Conservation (phyloP, 768 basidiomycete genomes). For the Lactarius trivialis region DNA sequence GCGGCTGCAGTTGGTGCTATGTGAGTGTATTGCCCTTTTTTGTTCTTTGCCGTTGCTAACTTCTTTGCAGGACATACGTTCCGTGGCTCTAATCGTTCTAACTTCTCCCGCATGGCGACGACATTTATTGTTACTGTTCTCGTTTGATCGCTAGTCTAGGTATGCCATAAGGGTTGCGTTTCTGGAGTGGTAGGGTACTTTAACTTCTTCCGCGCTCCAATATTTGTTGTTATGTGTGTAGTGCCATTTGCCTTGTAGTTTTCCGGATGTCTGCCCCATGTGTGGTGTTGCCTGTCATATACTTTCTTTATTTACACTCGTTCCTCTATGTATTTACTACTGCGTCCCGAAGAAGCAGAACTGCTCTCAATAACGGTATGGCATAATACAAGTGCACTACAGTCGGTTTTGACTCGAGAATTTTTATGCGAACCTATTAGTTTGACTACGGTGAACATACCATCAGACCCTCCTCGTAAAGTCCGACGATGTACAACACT, state of each 20-base stretch:
- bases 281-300: constrained; percentile 8
- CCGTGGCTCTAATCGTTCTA: constrained; percentile 52
- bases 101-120: constrained; percentile 19
- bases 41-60: not conserved
- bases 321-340: constrained; percentile 17
- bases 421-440: not conserved
- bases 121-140: constrained; percentile 4
- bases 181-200: not conserved
- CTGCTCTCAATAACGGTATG: not conserved
- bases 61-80: constrained; percentile 41
- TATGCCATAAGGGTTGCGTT: constrained; percentile 3
- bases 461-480: constrained; percentile 53
- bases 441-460: constrained; percentile 36
- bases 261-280: not conserved
- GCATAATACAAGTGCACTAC: not conserved
- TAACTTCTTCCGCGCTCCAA: not conserved
- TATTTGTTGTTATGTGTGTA: constrained; percentile 1
- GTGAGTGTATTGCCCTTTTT: constrained; percentile 41
- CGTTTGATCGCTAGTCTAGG: constrained; percentile 7
- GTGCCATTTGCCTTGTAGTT: constrained; percentile 7
- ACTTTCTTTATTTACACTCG: not conserved
- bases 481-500: constrained; percentile 46
- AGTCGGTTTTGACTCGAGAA: not conserved
- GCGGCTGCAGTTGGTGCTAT: constrained; percentile 75
- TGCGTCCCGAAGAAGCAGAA: not conserved